Percentiles rank a stretch among this genome's conserved stretches.
These are phyloP conservation scores for Termitomyces sp. DNA, from an alignment of 768 basidiomycete species.

Conservation along the genomic window DNA sequence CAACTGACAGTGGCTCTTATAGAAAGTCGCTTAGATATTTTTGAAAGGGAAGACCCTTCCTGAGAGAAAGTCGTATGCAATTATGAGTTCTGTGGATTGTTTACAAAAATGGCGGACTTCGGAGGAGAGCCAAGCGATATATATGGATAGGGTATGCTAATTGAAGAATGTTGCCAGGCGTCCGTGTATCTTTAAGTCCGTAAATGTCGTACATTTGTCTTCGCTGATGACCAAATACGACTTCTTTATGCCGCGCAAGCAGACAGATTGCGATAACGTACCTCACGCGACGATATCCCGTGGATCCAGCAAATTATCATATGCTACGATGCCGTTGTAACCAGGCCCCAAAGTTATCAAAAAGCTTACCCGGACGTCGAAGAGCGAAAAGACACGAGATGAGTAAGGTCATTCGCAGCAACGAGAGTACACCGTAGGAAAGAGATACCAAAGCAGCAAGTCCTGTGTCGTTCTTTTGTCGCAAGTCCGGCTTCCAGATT, in stretches of 20 bases:
- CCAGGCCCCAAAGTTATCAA: not conserved
- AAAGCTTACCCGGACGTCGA: not conserved
- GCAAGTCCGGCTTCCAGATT: not conserved
- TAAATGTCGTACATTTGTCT: slow-evolving; percentile 4
- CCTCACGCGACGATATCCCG: not conserved
- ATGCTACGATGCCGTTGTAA: not conserved
- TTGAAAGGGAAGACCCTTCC: not conserved
- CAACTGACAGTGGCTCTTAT: not conserved
- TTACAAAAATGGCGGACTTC: not conserved
- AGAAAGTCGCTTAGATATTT: not conserved
- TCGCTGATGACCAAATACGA: slow-evolving; percentile 8
- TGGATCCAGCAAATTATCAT: not conserved
- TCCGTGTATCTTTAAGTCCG: not conserved
- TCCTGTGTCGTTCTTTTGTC: not conserved
- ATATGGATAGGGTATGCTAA: not conserved
- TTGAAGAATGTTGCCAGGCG: not conserved
- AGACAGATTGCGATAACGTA: not conserved
- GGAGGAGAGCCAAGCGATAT: not conserved
- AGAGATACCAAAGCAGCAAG: not conserved
- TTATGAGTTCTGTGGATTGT: not conserved
- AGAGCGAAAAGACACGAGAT: too few species aligned
- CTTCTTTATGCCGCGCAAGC: not conserved
- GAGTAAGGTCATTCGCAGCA: not conserved
- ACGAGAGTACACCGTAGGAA: not conserved
- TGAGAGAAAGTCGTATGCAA: not conserved